phyloP scores from a whole-genome alignment of 352 stramenopile genomes.

The Phytopythium cucurbitacearum region DNA sequence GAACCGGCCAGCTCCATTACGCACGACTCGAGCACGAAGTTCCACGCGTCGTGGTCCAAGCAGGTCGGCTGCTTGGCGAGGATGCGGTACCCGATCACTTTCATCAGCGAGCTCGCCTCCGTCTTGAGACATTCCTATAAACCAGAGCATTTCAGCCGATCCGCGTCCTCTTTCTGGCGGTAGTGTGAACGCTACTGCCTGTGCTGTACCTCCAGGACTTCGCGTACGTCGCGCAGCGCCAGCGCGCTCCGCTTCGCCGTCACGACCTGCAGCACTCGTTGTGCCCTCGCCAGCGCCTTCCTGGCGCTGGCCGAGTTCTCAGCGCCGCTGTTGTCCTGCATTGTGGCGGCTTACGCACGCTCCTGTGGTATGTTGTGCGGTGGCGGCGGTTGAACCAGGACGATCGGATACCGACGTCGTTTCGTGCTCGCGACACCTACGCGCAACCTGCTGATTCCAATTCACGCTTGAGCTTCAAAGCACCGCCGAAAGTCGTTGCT shows the following conservation, averaged over 20 bases:
- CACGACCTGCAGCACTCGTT: slow-evolving; percentile 57
- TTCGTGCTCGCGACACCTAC: background rate
- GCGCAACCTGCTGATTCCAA: background rate
- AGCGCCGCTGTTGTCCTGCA: slow-evolving; percentile 43
- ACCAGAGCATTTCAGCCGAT: background rate
- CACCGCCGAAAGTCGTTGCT: background rate
- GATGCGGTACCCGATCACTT: slow-evolving; percentile 72
- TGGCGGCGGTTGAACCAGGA: too few relatives aligned
- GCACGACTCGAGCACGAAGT: slow-evolving; percentile 53
- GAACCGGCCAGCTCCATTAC: slow-evolving; percentile 67
- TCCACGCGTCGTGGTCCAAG: slow-evolving; percentile 56
- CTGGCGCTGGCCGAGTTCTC: slow-evolving; percentile 43
- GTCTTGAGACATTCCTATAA: slow-evolving; percentile 60
- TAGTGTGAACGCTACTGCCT: background rate
- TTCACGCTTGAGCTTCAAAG: background rate
- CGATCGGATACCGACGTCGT: background rate
- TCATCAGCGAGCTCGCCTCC: slow-evolving; percentile 50
- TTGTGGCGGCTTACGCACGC: slow-evolving; percentile 11
- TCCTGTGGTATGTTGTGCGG: background rate
- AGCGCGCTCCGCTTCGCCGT: slow-evolving; percentile 48
- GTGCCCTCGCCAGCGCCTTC: slow-evolving; percentile 48
- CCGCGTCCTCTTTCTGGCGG: background rate
- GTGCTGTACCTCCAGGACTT: slow-evolving; percentile 41
- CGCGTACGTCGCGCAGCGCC: slow-evolving; percentile 52
- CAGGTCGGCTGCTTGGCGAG: slow-evolving; percentile 45